Conservation (phyloP, 495 filamentous ascomycete species). For the Daldinia loculata region DNA sequence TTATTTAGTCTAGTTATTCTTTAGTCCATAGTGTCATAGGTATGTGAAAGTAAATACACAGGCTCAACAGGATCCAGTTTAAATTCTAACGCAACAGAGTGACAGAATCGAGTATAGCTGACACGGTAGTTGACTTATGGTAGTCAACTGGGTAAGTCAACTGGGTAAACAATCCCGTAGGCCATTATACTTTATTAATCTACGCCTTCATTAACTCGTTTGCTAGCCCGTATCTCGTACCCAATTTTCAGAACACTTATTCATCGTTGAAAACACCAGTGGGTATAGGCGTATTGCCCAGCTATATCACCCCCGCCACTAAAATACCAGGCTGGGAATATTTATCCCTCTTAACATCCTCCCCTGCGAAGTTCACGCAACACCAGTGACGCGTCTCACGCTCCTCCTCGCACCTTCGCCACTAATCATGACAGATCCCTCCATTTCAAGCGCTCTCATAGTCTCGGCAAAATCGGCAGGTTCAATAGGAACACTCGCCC, state of each 20-base stretch:
- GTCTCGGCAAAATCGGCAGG: constrained; percentile 81
- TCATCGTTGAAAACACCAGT: constrained; percentile 23
- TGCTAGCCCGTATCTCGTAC: constrained; percentile 29
- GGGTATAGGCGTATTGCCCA: constrained; percentile 8
- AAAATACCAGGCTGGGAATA: constrained; percentile 8
- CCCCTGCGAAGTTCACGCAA: constrained; percentile 41
- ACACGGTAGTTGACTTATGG: background rate
- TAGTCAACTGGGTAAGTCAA: background rate
- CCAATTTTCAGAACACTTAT: constrained; percentile 12
- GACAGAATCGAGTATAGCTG: background rate
- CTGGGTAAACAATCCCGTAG: background rate
- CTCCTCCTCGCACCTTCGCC: constrained; percentile 86
- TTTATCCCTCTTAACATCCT: constrained; percentile 5
- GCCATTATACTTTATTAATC: constrained; percentile 23
- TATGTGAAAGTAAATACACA: background rate
- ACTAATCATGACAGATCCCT: constrained; percentile 80
- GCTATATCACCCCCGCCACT: constrained; percentile 7
- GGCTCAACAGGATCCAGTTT: background rate
- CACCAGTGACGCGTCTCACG: constrained; percentile 75
- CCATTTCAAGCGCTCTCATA: constrained; percentile 79
- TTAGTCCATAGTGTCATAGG: too few relatives aligned
- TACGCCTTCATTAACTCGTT: constrained; percentile 32
- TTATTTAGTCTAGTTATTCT: background rate
- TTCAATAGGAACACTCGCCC: constrained; percentile 77
- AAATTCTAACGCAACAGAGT: background rate